Base-by-base conservation (phyloP, 371 early-diverging fungal species). In the Thermomucor indicae-seudaticae region DNA sequence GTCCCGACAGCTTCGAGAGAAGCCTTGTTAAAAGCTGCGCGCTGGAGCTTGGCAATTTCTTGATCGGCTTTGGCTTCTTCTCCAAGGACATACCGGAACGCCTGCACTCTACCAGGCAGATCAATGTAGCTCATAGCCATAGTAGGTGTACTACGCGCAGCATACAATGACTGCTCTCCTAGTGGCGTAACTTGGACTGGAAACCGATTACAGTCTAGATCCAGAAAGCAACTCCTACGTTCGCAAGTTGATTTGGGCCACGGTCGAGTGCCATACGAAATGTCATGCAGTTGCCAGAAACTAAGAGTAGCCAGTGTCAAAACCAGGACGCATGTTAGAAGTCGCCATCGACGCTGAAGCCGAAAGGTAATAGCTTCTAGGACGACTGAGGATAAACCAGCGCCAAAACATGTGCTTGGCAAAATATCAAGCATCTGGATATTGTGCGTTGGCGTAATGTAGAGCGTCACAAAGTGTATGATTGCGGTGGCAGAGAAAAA, bases 401-500 rank as follows among this genome's bases (percentile, higher is more conserved):
- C 41, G 17, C 62, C 57, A 22, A 54, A 64, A 23, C 61, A 66
- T 4, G 55, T 39, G 23, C 58, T 49, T 2, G 60, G 56, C 0
- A 69, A 29, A 16, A 64, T 62, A 46, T 72, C 73, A 3, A 57
- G 45, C 53, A 69, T 52, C 16, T 47, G 34, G 3, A 48, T 10
- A 3, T 28, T 40, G 42, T 51, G 52, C 0, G n/a, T 0, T 1
- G 62, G 53, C 8, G 58, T 23, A 24, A 54, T 34, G 2, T 49
- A 7, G 8, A 72, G 27, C 2, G 46, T 35, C 31, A 47, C n/a
- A 1, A 55, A 25, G 2, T 63, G 58, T 3, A 57, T 41, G 5
- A 62, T 1, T 0, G 56, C n/a, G 19, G 62, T 54, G 37, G 48
- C 17, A 29, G 47, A 58, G 32, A 66, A 55, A 22, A 53, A 64